phyloP scores from a whole-genome alignment of 2,329 filamentous ascomycete genomes.

The Apiospora malaysiana region DNA sequence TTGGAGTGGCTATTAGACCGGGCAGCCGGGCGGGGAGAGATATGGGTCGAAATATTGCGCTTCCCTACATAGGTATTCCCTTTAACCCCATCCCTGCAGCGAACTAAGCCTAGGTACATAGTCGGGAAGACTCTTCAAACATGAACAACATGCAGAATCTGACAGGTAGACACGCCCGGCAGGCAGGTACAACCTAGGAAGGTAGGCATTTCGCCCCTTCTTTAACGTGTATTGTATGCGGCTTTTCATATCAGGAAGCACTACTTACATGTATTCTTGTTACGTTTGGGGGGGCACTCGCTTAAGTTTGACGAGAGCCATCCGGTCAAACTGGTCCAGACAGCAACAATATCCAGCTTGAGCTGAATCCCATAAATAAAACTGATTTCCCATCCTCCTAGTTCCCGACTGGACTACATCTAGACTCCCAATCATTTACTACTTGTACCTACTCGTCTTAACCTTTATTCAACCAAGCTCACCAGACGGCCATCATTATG shows the following conservation, averaged over 20 bases:
- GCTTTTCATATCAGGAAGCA: slow-evolving; percentile 13
- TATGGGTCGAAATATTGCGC: slow-evolving; percentile 8
- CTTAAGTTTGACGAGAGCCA: slow-evolving; percentile 4
- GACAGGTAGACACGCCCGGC: neutral
- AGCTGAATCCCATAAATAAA: slow-evolving; percentile 12
- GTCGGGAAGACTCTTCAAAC: slow-evolving; percentile 16
- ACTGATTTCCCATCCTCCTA: slow-evolving; percentile 3
- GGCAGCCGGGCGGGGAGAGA: slow-evolving; percentile 14
- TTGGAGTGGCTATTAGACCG: slow-evolving; percentile 14
- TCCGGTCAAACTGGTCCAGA: neutral
- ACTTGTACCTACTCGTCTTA: neutral
- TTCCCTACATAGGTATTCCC: neutral
- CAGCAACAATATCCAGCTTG: neutral
- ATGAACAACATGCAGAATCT: slow-evolving; percentile 7
- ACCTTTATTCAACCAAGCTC: neutral
- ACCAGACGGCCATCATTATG: slow-evolving; percentile 56
- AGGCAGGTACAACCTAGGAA: neutral
- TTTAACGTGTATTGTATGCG: neutral
- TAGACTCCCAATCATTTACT: neutral
- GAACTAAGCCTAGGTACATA: slow-evolving; percentile 13
- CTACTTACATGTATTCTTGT: slow-evolving; percentile 12
- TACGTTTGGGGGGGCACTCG: slow-evolving; percentile 4
- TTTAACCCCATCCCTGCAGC: slow-evolving; percentile 7
- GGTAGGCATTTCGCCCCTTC: neutral
- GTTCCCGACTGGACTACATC: neutral